Evolutionary conservation across 169 alveolate species (phyloP).

Genomic region (Perkinsus olseni): DNA sequence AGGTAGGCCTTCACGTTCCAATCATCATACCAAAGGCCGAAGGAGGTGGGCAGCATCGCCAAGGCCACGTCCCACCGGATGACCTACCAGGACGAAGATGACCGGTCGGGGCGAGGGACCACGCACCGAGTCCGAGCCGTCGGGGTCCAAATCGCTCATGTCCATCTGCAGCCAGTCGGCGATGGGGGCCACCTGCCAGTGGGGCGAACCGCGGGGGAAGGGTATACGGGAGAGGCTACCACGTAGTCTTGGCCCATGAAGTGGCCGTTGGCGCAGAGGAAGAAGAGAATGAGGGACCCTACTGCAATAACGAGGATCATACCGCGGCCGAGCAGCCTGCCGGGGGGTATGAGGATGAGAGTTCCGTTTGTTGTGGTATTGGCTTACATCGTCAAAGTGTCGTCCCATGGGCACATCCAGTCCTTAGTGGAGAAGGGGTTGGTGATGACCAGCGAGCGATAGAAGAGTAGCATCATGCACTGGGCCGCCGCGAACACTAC

Average conservation of each 20-base stretch:
- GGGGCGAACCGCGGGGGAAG: not conserved
- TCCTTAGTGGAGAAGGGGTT: not conserved
- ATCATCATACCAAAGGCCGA: conserved; percentile 3
- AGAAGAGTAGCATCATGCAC: not conserved
- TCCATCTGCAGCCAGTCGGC: not conserved
- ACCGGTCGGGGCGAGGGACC: not conserved
- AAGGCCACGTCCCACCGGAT: not conserved
- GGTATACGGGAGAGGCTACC: not conserved
- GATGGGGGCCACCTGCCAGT: not conserved
- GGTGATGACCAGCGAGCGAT: not conserved
- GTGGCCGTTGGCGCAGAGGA: conserved; percentile 11
- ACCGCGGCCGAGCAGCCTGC: not conserved
- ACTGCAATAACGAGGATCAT: not conserved
- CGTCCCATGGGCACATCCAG: conserved; percentile 15
- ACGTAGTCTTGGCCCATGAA: conserved; percentile 9
- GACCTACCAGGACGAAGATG: not conserved
- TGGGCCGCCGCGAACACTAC: not conserved
- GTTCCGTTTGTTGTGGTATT: no score
- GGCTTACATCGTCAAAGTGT: not conserved
- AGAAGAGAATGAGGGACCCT: not conserved
- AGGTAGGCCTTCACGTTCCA: conserved; percentile 10
- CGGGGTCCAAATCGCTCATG: not conserved
- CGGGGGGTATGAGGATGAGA: not conserved
- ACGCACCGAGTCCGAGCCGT: not conserved
- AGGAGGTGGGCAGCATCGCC: not conserved